phyloP scores from a whole-genome alignment of 208 protist genomes.

The Crithidia fasciculata region DNA sequence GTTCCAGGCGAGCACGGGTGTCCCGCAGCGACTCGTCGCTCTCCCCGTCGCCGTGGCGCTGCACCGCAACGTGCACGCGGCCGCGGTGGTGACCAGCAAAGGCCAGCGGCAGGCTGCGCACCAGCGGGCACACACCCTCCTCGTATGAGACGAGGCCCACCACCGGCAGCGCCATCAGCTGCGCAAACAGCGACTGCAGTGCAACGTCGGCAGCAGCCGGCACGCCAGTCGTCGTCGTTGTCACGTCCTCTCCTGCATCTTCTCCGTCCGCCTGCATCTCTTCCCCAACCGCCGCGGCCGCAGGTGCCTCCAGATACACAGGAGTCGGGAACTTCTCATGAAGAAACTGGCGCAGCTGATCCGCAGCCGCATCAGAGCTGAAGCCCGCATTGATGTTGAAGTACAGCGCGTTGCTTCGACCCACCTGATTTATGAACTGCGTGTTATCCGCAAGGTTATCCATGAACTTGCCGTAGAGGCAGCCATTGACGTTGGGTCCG shows the following conservation, averaged over 20 bases:
- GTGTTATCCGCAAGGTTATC: conserved; percentile 27
- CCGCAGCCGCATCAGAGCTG: not conserved
- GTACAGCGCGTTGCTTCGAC: conserved; percentile 19
- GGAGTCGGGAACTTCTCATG: conserved; percentile 23
- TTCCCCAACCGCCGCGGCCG: not conserved
- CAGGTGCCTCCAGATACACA: conserved; percentile 24
- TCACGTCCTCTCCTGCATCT: not conserved
- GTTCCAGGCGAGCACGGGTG: conserved; percentile 16
- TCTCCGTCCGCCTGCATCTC: not conserved
- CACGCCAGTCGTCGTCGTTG: not conserved
- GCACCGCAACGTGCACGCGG: conserved; percentile 17
- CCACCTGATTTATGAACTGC: not conserved
- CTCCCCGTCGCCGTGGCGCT: conserved; percentile 1
- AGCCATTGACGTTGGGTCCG: conserved; percentile 6
- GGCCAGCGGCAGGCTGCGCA: conserved; percentile 48
- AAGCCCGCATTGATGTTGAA: conserved; percentile 47
- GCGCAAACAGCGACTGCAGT: conserved; percentile 27
- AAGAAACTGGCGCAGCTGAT: conserved; percentile 32
- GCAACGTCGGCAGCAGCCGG: not conserved
- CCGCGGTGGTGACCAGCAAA: conserved; percentile 39
- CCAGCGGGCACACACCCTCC: conserved; percentile 45
- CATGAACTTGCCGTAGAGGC: conserved; percentile 32
- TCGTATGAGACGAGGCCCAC: conserved; percentile 42
- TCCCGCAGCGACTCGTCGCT: conserved; percentile 9
- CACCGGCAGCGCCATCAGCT: conserved; percentile 53